These are phyloP conservation scores for Xylaria sp. DNA, from an alignment of 2,329 filamentous ascomycete species.

Conservation along the genomic window DNA sequence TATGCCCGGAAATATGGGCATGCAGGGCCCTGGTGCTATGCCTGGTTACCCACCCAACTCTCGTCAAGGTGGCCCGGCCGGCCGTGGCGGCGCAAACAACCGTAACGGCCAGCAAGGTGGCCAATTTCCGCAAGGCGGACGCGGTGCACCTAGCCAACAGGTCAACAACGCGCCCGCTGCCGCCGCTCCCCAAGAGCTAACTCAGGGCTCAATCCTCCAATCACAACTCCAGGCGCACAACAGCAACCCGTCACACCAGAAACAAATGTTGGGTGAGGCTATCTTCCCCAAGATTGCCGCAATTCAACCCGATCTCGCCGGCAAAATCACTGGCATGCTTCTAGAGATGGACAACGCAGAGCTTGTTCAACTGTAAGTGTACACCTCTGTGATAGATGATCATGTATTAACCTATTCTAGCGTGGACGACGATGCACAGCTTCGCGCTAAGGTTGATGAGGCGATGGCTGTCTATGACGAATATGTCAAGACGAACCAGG, in stretches of 20 bases:
- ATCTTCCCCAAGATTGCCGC: constrained; percentile 98
- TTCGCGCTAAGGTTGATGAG: constrained; percentile 96
- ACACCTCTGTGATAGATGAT: not conserved
- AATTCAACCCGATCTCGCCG: constrained; percentile 93
- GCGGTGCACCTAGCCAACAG: constrained; percentile 54
- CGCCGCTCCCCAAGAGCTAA: constrained; percentile 51
- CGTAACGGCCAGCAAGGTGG: constrained; percentile 54
- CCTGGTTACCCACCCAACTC: constrained; percentile 68
- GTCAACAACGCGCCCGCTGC: constrained; percentile 50
- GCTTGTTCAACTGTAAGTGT: constrained; percentile 91
- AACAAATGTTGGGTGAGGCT: constrained; percentile 97
- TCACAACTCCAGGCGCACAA: constrained; percentile 64
- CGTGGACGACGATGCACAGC: constrained; percentile 87
- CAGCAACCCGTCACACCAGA: constrained; percentile 78
- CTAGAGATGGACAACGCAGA: constrained; percentile 98
- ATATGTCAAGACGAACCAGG: constrained; percentile 90
- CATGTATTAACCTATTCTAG: constrained; percentile 59
- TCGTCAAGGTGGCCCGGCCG: constrained; percentile 50
- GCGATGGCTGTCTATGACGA: constrained; percentile 97
- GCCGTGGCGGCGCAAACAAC: constrained; percentile 57
- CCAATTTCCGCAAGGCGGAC: constrained; percentile 61
- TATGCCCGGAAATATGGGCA: constrained; percentile 76
- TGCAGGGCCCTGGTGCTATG: constrained; percentile 59
- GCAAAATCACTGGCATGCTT: constrained; percentile 99
- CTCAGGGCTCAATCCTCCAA: constrained; percentile 60